Conservation (phyloP, 176 grass and related monocot genomes). For the Musa beccarii region DNA sequence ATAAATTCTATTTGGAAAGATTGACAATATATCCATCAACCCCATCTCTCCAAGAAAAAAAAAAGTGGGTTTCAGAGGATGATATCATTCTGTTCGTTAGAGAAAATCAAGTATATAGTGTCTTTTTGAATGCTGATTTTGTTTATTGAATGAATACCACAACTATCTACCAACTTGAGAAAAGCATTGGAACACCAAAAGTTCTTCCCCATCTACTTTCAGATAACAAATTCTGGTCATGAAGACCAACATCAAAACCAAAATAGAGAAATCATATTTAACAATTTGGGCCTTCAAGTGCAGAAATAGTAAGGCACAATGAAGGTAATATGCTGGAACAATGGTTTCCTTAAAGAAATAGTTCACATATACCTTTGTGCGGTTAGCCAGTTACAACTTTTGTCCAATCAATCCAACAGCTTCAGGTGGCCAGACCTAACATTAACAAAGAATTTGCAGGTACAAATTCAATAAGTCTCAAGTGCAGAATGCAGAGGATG, state of each 20-base stretch:
- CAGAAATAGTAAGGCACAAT: not conserved
- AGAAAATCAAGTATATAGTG: not conserved
- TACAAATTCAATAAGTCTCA: not conserved
- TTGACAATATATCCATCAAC: too few species aligned
- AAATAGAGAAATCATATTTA: not conserved
- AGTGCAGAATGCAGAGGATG: not conserved
- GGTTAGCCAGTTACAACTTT: constrained; percentile 17
- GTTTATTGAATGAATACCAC: not conserved
- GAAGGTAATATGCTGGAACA: not conserved
- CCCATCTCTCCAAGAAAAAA: too few species aligned
- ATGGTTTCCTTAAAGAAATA: constrained; percentile 18
- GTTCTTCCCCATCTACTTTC: not conserved
- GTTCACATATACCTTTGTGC: not conserved
- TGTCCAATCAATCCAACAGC: constrained; percentile 35
- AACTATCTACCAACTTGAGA: not conserved
- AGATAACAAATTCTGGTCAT: not conserved
- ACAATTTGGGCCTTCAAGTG: not conserved
- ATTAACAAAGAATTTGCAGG: constrained; percentile 14
- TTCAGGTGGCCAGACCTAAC: constrained; percentile 43
- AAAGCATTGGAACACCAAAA: not conserved
- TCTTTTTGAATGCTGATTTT: not conserved
- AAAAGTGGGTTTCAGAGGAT: too few species aligned
- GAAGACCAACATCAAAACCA: not conserved
- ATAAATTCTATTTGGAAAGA: too few species aligned
- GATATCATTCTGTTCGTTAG: too few species aligned